Base-by-base conservation (phyloP, 2,329 filamentous ascomycete genomes). In the Verticillium nubilum region DNA sequence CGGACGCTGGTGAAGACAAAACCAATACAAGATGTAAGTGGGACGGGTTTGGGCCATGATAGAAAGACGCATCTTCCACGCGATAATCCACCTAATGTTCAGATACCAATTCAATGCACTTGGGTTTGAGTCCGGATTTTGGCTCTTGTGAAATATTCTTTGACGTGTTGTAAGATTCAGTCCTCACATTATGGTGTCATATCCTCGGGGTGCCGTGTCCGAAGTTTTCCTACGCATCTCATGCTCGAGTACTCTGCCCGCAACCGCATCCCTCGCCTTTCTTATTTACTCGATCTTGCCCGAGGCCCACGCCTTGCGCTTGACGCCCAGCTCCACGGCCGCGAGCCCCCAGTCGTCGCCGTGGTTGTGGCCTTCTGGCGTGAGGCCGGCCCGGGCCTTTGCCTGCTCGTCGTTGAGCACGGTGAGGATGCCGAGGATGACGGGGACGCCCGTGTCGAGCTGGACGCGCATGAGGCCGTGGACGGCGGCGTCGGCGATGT, bases 321-420 rank as follows among this genome's bases (percentile, higher is more conserved):
- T 98, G 19, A 90, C 84, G 5, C 90, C 93, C 80, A 99, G 83
- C 81, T 99, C 95, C 33, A 99, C 95, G 5, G 95, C 95, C 23
- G 94, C 95, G 67, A 86, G 82, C 3, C 95, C 95, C 95, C 95
- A 99, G 74, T 98, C 94, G 77, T 95, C 89, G 28, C 95, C 95
- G 76, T 99, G 94, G 76, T 98, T 98, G 73, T 98, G 95, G 66
- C 86, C 80, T 27, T 80, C 81, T 26, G 65, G 61, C n/a, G 77
- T 75, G 60, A 97, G 76, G 1, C 95, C 95, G 17, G 95, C 94
- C 64, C 95, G 85, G 59, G 89, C 87, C 74, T 89, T 79, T 13
- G 92, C 95, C 77, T 99, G 95, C 69, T 93, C 88, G 71, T 98
- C 93, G 59, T 76, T 90, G 67, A 99, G 78, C 56, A 98, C 87